Evolutionary conservation across 169 alveolate genomes (phyloP), one percentile per base, ranked within the genome.

Genomic region (Cryptosporidium parvum): DNA sequence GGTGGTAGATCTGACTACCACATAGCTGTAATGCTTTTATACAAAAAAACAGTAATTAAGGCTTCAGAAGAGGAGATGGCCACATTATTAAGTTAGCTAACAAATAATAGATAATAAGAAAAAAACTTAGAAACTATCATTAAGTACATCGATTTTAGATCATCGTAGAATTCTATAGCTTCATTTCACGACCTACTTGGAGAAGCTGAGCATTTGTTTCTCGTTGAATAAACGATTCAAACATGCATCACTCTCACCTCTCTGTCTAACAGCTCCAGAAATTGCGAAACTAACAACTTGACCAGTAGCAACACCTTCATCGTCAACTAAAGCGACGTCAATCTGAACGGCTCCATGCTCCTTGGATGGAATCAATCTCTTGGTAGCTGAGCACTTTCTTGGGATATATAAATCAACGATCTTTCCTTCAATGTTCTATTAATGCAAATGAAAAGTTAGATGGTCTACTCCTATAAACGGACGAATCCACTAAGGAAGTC

Each of bases 301-400:
- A 51, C 97, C 96, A 62, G 93, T 93, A 85, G 91, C 94, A 58
- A 93, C 95, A 70, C 98, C 98, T 62, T 95, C 94, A 86, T 95
- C 97, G 75, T 95, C 98, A 91, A 96, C 98, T 92, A 96, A 87
- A 52, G 98, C 98, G 70, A 96, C 94, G 91, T 94, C 97, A 73
- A 97, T 93, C 91, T 97, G 98, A 84, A 97, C 98, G 42, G 98
- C 95, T 53, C 99, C 98, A 86, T 96, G 97, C 94, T 97, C 99
- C 93, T 94, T 95, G 26, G 98, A 95, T 59, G 95, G 95, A 70
- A 97, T 91, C 51, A 97, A 93, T 73, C 97, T 93, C 91, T 96
- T 94, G 80, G 99, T 97, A 72, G 98, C 99, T 48, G 97, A 95
- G 94, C 99, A 97, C 91, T 95, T 97, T 92, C 99, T 95, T 70